These are phyloP conservation scores for Zygosaccharomyces sapae DNA, from an alignment of 1,139 yeast species.

Conservation along the genomic window DNA sequence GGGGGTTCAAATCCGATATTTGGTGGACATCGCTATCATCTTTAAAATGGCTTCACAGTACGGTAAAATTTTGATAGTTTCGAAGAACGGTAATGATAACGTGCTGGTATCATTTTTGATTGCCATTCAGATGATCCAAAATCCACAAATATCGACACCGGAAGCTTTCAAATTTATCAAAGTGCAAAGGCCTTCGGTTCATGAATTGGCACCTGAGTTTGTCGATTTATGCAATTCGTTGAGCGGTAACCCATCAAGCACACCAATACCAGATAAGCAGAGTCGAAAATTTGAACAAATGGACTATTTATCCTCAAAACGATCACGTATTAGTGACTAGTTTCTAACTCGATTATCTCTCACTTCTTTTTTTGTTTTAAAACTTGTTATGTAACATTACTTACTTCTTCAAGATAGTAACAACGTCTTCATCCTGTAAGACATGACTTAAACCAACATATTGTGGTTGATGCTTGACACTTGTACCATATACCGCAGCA, in stretches of 20 bases:
- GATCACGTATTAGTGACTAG: slow-evolving; percentile 4
- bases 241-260: not conserved
- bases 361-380: not conserved
- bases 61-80: slow-evolving; percentile 10
- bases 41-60: not conserved
- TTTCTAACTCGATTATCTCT: not conserved
- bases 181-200: slow-evolving; percentile 26
- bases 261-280: not conserved
- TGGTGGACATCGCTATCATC: not conserved
- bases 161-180: slow-evolving; percentile 33
- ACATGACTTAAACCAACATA: slow-evolving; percentile 80
- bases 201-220: slow-evolving; percentile 20
- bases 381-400: slow-evolving; percentile 13
- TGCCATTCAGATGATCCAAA: slow-evolving; percentile 27
- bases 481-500: slow-evolving; percentile 85
- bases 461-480: slow-evolving; percentile 98
- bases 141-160: slow-evolving; percentile 22
- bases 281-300: not conserved
- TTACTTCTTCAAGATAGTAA: slow-evolving; percentile 80
- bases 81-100: slow-evolving; percentile 31
- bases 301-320: not conserved
- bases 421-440: slow-evolving; percentile 93
- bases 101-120: slow-evolving; percentile 27
- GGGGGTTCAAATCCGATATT: not conserved
- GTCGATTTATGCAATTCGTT: not conserved